Percentiles rank a stretch among this genome's conserved stretches.
Conservation (phyloP, 2,329 filamentous ascomycete genomes). For the Microsporum canis region DNA sequence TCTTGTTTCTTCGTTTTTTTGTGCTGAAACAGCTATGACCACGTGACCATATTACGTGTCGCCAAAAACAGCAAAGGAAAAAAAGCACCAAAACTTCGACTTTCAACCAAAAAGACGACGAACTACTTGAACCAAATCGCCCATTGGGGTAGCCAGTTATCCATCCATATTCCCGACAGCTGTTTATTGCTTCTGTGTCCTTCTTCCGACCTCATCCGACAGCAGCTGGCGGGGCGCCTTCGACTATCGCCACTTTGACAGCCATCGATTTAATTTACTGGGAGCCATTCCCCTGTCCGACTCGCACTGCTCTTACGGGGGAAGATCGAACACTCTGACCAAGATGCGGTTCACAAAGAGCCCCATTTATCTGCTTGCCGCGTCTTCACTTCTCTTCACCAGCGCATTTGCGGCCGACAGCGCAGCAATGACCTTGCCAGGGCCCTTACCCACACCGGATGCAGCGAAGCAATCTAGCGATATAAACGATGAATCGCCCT, state of each 20-base stretch:
- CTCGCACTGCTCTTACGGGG: background rate
- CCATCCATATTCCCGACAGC: background rate
- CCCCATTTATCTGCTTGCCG: background rate
- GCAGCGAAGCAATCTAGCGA: background rate
- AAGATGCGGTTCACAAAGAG: background rate
- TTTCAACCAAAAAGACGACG: background rate
- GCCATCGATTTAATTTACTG: background rate
- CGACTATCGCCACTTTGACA: too few relatives aligned
- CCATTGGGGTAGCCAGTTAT: background rate
- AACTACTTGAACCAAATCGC: background rate
- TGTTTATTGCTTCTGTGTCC: background rate
- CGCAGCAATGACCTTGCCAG: background rate
- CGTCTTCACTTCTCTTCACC: background rate
- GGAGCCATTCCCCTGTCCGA: background rate
- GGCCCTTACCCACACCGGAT: background rate
- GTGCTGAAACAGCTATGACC: background rate
- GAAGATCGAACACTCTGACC: background rate
- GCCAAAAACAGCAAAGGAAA: background rate
- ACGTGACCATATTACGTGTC: background rate
- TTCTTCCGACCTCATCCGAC: background rate
- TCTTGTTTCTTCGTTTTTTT: background rate
- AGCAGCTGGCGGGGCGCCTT: background rate
- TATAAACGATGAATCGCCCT: background rate
- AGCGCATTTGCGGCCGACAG: background rate
- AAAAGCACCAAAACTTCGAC: background rate